Percentiles rank a stretch among this genome's conserved stretches.
Conservation (phyloP, 139 green algal species). For the Coelastrella sp. region DNA sequence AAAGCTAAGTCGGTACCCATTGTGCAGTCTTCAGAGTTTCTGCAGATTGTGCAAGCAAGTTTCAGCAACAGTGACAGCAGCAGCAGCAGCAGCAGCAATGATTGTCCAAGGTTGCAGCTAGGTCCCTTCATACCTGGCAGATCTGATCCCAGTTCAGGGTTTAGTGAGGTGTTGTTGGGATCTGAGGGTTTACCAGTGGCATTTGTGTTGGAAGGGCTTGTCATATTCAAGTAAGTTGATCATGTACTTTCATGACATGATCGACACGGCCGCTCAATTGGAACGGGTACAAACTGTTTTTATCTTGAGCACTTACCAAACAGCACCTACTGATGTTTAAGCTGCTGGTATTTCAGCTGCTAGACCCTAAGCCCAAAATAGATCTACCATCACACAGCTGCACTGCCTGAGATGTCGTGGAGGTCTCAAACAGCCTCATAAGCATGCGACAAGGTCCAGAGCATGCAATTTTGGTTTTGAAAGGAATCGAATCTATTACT, state of each 20-base stretch:
- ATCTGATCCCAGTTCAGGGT: conserved; percentile 1
- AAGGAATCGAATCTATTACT: too few species aligned
- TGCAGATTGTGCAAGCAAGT: not conserved
- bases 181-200: not conserved
- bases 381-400: too few species aligned
- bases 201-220: conserved; percentile 14
- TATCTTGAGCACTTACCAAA: not conserved
- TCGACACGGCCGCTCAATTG: not conserved
- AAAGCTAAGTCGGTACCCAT: not conserved
- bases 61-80: too few species aligned
- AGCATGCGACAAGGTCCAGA: too few species aligned
- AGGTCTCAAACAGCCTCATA: too few species aligned
- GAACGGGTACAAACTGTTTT: not conserved
- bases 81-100: conserved; percentile 38
- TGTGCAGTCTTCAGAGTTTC: not conserved
- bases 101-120: not conserved
- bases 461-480: too few species aligned
- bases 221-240: not conserved
- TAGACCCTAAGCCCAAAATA: too few species aligned
- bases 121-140: not conserved
- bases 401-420: too few species aligned
- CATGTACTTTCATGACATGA: not conserved
- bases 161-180: conserved; percentile 27
- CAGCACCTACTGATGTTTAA: not conserved
- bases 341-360: not conserved